A percentile compares a stretch with the other conserved stretches of the same genome.
Conservation (phyloP, 306 rosid species). For the Trifolium subterraneum region DNA sequence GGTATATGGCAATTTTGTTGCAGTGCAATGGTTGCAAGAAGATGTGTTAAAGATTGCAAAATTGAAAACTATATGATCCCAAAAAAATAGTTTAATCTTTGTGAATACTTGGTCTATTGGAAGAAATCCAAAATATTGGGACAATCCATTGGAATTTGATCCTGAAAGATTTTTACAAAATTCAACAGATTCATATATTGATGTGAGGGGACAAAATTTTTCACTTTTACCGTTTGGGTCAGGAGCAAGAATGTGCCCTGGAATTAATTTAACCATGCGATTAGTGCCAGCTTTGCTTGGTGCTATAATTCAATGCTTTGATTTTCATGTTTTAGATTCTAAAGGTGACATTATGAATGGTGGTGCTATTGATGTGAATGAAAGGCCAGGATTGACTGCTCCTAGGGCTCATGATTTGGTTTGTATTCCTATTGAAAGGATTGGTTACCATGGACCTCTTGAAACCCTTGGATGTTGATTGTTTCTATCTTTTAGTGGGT, state of each 20-base stretch:
- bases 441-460: background rate
- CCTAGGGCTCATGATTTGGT: conserved; percentile 53
- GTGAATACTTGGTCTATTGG: conserved; percentile 56
- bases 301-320: conserved; percentile 57
- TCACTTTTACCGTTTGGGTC: conserved; percentile 57
- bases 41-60: conserved; percentile 43
- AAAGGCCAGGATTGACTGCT: conserved; percentile 48
- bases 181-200: background rate
- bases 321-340: conserved; percentile 38
- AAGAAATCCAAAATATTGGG: conserved; percentile 59
- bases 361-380: conserved; percentile 41
- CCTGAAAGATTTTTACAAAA: conserved; percentile 47
- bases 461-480: background rate
- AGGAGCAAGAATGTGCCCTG: conserved; percentile 68
- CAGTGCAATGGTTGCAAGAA: conserved; percentile 43
- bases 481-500: background rate
- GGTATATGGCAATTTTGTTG: no score
- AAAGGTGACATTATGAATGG: conserved; percentile 29
- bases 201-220: conserved; percentile 49
- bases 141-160: conserved; percentile 47
- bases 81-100: conserved; percentile 36
- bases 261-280: conserved; percentile 44
- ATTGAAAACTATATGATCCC: conserved; percentile 49
- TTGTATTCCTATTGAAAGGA: conserved; percentile 44
- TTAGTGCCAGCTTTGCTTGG: conserved; percentile 50